A percentile compares a stretch with the other conserved stretches of the same genome.
These are phyloP conservation scores for Lentinula boryana DNA, from an alignment of 768 basidiomycete genomes.

Conservation along the genomic window DNA sequence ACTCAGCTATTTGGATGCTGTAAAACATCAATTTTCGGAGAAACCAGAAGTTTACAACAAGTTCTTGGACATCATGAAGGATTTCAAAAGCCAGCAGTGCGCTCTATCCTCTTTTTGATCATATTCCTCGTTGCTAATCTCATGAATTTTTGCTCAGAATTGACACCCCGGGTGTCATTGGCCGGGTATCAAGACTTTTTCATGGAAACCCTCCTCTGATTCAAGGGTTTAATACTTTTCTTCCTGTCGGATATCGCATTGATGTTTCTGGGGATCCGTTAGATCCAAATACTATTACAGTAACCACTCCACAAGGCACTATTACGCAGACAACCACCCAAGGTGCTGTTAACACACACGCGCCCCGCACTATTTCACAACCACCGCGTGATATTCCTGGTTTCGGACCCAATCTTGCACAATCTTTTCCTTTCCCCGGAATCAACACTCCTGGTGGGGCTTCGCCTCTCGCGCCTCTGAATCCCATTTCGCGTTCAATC, in stretches of 20 bases:
- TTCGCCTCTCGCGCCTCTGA: slow-evolving; percentile 21
- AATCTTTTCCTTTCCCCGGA: slow-evolving; percentile 27
- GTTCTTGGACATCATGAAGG: slow-evolving; percentile 97
- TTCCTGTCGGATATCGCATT: slow-evolving; percentile 91
- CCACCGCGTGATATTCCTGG: slow-evolving; percentile 23
- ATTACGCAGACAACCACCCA: slow-evolving; percentile 56
- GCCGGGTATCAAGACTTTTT: slow-evolving; percentile 90
- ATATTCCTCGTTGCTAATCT: slow-evolving; percentile 3
- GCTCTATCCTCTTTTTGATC: slow-evolving; percentile 23
- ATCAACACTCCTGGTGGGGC: slow-evolving; percentile 14
- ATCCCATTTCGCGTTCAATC: slow-evolving; percentile 45
- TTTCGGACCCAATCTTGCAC: slow-evolving; percentile 23
- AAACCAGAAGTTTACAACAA: slow-evolving; percentile 95
- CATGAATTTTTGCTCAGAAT: slow-evolving; percentile 48
- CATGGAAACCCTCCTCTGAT: slow-evolving; percentile 87
- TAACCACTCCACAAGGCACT: slow-evolving; percentile 74
- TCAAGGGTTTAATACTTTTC: slow-evolving; percentile 96
- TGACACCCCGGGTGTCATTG: slow-evolving; percentile 96
- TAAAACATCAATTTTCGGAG: slow-evolving; percentile 86
- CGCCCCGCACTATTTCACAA: slow-evolving; percentile 2
- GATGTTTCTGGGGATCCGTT: slow-evolving; percentile 70
- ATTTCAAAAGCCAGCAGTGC: slow-evolving; percentile 94
- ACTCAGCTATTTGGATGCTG: slow-evolving; percentile 86
- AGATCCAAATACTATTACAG: slow-evolving; percentile 70
- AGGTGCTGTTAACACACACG: slow-evolving; percentile 11